Evolutionary conservation across 2,329 filamentous ascomycete genomes (phyloP), one percentile per base, ranked within the genome.

Genomic region (Fusarium veterinarium): DNA sequence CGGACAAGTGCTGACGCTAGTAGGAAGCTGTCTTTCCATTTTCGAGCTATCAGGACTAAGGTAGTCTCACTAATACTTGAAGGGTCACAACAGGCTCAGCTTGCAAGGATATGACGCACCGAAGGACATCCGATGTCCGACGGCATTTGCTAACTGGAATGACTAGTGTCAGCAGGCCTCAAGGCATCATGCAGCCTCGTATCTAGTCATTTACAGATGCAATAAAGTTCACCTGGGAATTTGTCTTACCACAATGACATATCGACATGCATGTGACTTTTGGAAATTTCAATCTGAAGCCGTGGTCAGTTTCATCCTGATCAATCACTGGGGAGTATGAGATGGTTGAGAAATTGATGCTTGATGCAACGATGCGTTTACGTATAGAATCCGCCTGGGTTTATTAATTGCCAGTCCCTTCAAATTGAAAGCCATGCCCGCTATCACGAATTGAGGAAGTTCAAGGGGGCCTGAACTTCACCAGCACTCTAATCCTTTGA

Each of bases 81-180:
- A 12, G 17, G 30, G 48, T 5, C 13, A 25, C 11, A 25, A 8
- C 17, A 13, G n/a, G 17, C 3, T 51, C n/a, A 51, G 12, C 12
- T 16, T 37, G 31, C 23, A 20, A 6, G 31, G 4, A 8, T 52
- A 25, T 25, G 48, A 37, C 7, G 17, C 31, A 20, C 48, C 12
- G 13, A 16, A 25, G n/a, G 48, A 37, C 17, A 8, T 37, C 31
- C 17, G 13, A 16, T 37, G 17, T 37, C n/a, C 31, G 48, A 52
- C 48, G 17, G 23, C 8, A 37, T 31, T 33, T 4, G 10, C 20
- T 49, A 23, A n/a, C 0, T 31, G 20, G 13, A 16, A 31, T 8
- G 4, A 4, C 28, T n/a, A 16, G 14, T 16, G 19, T 6, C 13
- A 2, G 19, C 6, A 16, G 9, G 6, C 2, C 4, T 16, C 0